A percentile compares a stretch with the other conserved stretches of the same genome.
Conservation (phyloP, 1,284 basidiomycete genomes). For the Cutaneotrichosporon cyanovorans region DNA sequence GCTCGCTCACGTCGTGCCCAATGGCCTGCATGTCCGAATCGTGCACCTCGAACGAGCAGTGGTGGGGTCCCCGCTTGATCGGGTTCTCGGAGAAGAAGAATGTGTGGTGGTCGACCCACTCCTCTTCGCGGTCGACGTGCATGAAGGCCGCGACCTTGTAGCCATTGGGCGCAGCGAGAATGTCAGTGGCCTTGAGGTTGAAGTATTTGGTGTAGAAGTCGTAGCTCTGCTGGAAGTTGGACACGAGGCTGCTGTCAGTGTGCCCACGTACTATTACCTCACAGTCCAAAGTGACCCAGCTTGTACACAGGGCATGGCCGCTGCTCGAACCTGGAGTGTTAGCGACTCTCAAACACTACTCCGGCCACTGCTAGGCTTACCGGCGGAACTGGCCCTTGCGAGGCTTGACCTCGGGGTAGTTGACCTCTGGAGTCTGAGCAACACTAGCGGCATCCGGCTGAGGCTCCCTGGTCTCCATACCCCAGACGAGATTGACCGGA, state of each 20-base stretch:
- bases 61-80: conserved; percentile 12
- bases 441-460: neutral
- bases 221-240: conserved; percentile 15
- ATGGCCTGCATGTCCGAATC: conserved; percentile 21
- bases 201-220: conserved; percentile 21
- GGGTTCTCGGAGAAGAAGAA: conserved; percentile 19
- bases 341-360: too few species aligned
- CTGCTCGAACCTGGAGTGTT: conserved; percentile 9
- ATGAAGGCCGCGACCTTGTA: conserved; percentile 16
- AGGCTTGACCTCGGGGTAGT: conserved; percentile 8
- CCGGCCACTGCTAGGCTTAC: too few species aligned
- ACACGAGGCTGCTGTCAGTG: conserved; percentile 3
- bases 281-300: conserved; percentile 21
- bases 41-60: conserved; percentile 22
- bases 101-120: conserved; percentile 25
- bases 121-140: conserved; percentile 22
- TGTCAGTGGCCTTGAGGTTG: conserved; percentile 23
- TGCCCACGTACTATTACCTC: too few species aligned
- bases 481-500: conserved; percentile 21
- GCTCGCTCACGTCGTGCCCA: conserved; percentile 7
- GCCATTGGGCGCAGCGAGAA: conserved; percentile 14
- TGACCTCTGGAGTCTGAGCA: neutral
- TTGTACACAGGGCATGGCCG: conserved; percentile 18
- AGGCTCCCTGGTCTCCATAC: conserved; percentile 5
- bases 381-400: conserved; percentile 12